phyloP scores from a whole-genome alignment of 371 early-diverging fungal species.

The Chytridiales sp. region DNA sequence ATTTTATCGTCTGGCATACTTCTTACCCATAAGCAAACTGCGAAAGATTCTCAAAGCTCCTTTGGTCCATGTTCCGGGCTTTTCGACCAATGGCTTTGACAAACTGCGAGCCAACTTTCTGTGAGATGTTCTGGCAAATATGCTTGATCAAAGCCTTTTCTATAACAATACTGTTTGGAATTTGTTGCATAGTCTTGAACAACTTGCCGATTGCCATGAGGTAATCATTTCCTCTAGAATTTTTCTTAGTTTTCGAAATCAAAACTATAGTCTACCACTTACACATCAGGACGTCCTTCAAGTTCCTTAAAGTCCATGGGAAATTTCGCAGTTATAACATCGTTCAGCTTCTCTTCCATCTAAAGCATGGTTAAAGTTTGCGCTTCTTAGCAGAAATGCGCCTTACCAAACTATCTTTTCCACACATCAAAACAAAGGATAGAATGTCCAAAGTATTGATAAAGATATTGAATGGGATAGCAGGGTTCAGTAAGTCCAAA shows the following conservation, averaged over 20 bases:
- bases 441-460: too few relatives aligned
- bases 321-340: conserved; percentile 50
- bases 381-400: too few relatives aligned
- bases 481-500: too few relatives aligned
- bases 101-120: conserved; percentile 42
- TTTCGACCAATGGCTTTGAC: conserved; percentile 7
- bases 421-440: too few relatives aligned
- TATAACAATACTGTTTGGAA: conserved; percentile 44
- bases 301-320: conserved; percentile 51
- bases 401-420: too few relatives aligned
- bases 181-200: conserved; percentile 44
- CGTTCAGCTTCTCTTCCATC: conserved; percentile 34
- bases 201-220: conserved; percentile 54
- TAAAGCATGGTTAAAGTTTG: too few relatives aligned
- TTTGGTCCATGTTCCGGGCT: background rate
- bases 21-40: conserved; percentile 13
- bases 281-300: conserved; percentile 45
- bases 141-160: conserved; percentile 54
- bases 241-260: background rate
- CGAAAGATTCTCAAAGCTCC: background rate
- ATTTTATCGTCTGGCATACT: background rate
- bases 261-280: conserved; percentile 4
- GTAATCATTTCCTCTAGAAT: conserved; percentile 54
- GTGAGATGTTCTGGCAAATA: conserved; percentile 57
- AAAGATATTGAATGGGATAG: too few relatives aligned